phyloP scores from a whole-genome alignment of 148 eudicot species.

The Rhododendron ferrugineum region DNA sequence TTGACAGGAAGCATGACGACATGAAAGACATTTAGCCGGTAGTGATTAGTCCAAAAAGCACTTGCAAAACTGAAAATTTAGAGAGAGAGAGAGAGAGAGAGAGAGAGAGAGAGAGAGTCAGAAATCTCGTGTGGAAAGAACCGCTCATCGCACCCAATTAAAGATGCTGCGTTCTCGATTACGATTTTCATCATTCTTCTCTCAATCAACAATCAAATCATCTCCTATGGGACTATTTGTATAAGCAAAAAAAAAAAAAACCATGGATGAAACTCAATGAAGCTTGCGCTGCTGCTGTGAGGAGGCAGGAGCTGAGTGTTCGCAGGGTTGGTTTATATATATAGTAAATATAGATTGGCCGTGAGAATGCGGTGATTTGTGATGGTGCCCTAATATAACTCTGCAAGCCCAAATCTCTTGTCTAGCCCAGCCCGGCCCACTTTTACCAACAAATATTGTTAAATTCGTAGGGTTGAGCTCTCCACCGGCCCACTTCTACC shows the following conservation, averaged over 20 bases:
- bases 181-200: slow-evolving; percentile 13
- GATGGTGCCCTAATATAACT: not conserved
- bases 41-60: not conserved
- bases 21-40: too few species aligned
- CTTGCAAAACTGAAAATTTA: not conserved
- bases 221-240: not conserved
- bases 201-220: not conserved
- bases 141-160: slow-evolving; percentile 13
- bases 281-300: not conserved
- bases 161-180: slow-evolving; percentile 8
- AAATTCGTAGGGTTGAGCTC: too few species aligned
- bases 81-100: not conserved
- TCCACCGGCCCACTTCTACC: too few species aligned
- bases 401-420: not conserved
- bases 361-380: not conserved
- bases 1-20: too few species aligned
- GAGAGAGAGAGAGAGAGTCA: not conserved
- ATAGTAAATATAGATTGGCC: not conserved
- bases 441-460: not conserved
- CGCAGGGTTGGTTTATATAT: not conserved
- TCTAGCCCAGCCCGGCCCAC: not conserved
- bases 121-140: slow-evolving; percentile 19
- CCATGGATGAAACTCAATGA: not conserved
- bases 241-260: not conserved
- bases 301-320: not conserved